These are phyloP conservation scores for Tubosaeta sp. DNA, from an alignment of 768 basidiomycete species.

Conservation along the genomic window DNA sequence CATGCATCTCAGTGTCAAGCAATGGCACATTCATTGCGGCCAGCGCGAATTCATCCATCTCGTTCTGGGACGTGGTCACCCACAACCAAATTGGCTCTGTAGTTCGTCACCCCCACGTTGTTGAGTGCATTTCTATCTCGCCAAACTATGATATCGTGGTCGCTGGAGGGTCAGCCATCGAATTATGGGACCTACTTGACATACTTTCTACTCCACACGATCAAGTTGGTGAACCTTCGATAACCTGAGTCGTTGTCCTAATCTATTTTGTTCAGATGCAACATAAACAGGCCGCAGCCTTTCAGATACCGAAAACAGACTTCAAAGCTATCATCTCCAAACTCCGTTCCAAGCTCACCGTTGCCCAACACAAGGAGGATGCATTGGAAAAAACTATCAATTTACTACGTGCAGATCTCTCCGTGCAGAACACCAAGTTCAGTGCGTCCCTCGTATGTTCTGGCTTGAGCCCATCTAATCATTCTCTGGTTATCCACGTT, in stretches of 20 bases:
- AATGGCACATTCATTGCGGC: not conserved
- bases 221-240: not conserved
- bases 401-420: not conserved
- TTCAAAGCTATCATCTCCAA: not conserved
- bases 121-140: not conserved
- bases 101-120: not conserved
- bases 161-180: not conserved
- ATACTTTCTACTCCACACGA: not conserved
- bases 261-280: not conserved
- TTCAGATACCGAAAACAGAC: not conserved
- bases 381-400: not conserved
- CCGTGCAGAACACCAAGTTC: not conserved
- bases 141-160: not conserved
- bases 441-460: not conserved
- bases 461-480: not conserved
- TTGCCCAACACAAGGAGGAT: not conserved
- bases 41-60: not conserved
- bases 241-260: not conserved
- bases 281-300: not conserved
- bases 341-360: not conserved
- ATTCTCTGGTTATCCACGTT: not conserved
- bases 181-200: not conserved
- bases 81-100: not conserved
- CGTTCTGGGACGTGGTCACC: conserved; percentile 6
- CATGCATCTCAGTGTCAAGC: not conserved